Evolutionary conservation across 2,329 filamentous ascomycete genomes (phyloP).

Genomic region (Aspergillus cejpii): DNA sequence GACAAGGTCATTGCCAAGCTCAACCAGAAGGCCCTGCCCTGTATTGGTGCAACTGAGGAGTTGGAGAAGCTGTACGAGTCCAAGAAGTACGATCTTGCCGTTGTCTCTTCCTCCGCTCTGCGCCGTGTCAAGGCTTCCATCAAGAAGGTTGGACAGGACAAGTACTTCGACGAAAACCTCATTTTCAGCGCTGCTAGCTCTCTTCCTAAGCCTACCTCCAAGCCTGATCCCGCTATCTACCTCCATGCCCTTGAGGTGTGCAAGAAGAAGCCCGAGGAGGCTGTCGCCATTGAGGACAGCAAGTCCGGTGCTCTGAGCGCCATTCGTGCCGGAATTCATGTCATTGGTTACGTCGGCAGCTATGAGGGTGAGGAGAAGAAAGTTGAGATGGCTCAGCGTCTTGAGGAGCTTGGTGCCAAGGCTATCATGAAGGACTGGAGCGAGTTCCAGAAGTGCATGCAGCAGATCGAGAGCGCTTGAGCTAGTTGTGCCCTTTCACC

Average conservation of each 20-base stretch:
- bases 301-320: constrained; percentile 75
- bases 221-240: constrained; percentile 88
- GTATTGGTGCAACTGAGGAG: constrained; percentile 60
- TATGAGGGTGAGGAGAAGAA: constrained; percentile 57
- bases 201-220: constrained; percentile 71
- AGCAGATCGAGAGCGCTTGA: constrained; percentile 36
- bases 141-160: constrained; percentile 69
- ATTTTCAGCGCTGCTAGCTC: constrained; percentile 79
- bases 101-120: constrained; percentile 75
- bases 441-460: constrained; percentile 41
- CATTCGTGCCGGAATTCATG: constrained; percentile 68
- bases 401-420: constrained; percentile 57
- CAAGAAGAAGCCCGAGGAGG: constrained; percentile 63
- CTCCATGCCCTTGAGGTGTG: constrained; percentile 67
- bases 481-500: constrained; percentile 10
- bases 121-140: constrained; percentile 71
- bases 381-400: constrained; percentile 57
- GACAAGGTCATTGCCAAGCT: constrained; percentile 79
- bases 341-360: constrained; percentile 78
- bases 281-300: constrained; percentile 79
- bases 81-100: constrained; percentile 64
- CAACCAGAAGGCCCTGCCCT: constrained; percentile 59
- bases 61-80: constrained; percentile 58
- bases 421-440: constrained; percentile 52
- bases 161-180: constrained; percentile 68